Evolutionary conservation across 495 filamentous ascomycete species (phyloP), one percentile per base, ranked within the genome.

Genomic region (Arthonia radiata): DNA sequence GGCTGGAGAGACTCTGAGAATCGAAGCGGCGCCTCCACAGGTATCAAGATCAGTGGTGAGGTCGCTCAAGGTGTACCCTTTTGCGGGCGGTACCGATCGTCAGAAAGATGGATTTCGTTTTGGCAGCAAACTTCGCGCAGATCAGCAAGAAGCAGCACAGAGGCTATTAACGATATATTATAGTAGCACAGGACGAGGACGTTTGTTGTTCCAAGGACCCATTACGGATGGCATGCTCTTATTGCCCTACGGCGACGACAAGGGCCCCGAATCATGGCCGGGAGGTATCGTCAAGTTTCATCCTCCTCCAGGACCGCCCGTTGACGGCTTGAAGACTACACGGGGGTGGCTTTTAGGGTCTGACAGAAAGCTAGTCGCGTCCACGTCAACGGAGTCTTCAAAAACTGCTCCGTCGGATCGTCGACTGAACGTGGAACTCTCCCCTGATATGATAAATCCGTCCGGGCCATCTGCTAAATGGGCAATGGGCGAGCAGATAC

Each of bases 181-280:
- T 7, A 56, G 53, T 12, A 28, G 59, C 43, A 47, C 55, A 39
- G n/a, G 46, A 56, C 46, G 43, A 58, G 29, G 56, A 59, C 25
- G 64, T 67, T n/a, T n/a, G 1, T 42, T 92, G 18, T 52, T 93
- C n/a, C 62, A 75, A 11, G 83, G 86, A 0, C 79, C 86, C 3
- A 38, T 97, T 15, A 93, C 82, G 0, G 74, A 93, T 48, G 80
- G 86, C 4, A 73, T 83, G 48, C 37, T 89, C 16, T 47, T 97
- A 15, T 59, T 64, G 0, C 23, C 46, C 16, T 11, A 21, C 10
- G 15, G 28, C 4, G 26, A 36, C 4, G 21, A 17, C 7, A 31
- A 30, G 3, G 30, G 33, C 13, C n/a, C 16, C 53, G 2, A 48
- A 54, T 12, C 6, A 12, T 79, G 70, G 70, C 56, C 64, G 31